These are phyloP conservation scores for Mangifera indica DNA, from an alignment of 345 rosid species.

Conservation along the genomic window DNA sequence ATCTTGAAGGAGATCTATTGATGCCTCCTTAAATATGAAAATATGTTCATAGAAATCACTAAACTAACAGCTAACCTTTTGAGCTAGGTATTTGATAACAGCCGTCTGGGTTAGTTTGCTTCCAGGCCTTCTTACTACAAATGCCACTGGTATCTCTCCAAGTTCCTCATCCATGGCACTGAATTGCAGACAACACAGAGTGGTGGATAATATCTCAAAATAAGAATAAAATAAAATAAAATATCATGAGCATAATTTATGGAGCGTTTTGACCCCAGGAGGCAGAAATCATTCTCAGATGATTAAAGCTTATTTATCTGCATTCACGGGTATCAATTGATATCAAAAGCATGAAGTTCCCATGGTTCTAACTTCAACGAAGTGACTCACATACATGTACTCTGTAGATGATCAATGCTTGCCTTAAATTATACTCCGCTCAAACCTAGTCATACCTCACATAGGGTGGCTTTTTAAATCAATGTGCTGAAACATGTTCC, in stretches of 20 bases:
- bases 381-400: neutral
- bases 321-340: neutral
- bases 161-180: conserved; percentile 50
- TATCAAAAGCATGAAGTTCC: neutral
- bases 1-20: neutral
- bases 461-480: neutral
- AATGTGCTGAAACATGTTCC: neutral
- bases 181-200: conserved; percentile 9
- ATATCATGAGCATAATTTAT: neutral
- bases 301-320: neutral
- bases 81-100: conserved; percentile 54
- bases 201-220: neutral
- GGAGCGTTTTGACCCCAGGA: neutral
- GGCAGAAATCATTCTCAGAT: neutral
- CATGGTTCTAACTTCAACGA: neutral
- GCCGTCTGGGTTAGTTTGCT: conserved; percentile 45
- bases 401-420: no score
- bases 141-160: conserved; percentile 88
- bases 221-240: neutral
- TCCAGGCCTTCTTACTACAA: conserved; percentile 57
- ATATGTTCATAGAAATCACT: neutral
- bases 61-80: conserved; percentile 42
- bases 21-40: neutral
- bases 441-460: no score
- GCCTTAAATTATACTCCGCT: no score